Evolutionary conservation across 768 basidiomycete genomes (phyloP).

Genomic region (Cubamyces lactineus): DNA sequence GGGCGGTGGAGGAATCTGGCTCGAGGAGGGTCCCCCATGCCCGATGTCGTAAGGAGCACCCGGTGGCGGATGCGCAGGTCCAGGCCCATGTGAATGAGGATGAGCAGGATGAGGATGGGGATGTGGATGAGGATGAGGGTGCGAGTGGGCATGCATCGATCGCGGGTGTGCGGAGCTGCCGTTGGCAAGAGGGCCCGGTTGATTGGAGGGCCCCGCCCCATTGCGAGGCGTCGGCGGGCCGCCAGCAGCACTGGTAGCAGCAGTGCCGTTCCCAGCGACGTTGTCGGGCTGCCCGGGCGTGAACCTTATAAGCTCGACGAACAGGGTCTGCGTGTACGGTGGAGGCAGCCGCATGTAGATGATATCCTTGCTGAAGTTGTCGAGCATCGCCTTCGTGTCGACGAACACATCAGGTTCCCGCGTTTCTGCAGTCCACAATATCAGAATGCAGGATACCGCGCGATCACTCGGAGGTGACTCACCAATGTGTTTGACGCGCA

Average conservation of each 20-base stretch:
- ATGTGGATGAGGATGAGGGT: conserved; percentile 16
- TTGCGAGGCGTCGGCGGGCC: conserved; percentile 28
- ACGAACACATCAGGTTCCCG: conserved; percentile 64
- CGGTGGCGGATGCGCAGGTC: conserved; percentile 36
- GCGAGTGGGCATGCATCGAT: conserved; percentile 17
- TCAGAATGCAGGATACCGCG: conserved; percentile 16
- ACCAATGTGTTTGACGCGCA: conserved; percentile 72
- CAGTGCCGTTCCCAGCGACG: conserved; percentile 29
- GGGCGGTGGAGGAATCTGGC: conserved; percentile 41
- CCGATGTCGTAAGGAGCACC: conserved; percentile 12
- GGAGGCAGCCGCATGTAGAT: conserved; percentile 67
- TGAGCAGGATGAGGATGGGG: conserved; percentile 27
- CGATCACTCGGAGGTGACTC: conserved; percentile 28
- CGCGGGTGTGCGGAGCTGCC: conserved; percentile 21
- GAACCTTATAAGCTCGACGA: conserved; percentile 73
- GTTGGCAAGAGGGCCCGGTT: conserved; percentile 9
- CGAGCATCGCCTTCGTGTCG: conserved; percentile 73
- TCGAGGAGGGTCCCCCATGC: conserved; percentile 11
- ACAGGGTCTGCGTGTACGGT: conserved; percentile 67
- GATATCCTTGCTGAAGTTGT: conserved; percentile 71
- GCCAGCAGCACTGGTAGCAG: conserved; percentile 21
- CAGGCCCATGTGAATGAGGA: conserved; percentile 46
- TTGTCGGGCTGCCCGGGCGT: conserved; percentile 57
- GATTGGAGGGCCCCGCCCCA: neutral
- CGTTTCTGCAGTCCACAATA: conserved; percentile 42